Base-by-base conservation (phyloP, 2,329 filamentous ascomycete species). In the Colletotrichum sp. region DNA sequence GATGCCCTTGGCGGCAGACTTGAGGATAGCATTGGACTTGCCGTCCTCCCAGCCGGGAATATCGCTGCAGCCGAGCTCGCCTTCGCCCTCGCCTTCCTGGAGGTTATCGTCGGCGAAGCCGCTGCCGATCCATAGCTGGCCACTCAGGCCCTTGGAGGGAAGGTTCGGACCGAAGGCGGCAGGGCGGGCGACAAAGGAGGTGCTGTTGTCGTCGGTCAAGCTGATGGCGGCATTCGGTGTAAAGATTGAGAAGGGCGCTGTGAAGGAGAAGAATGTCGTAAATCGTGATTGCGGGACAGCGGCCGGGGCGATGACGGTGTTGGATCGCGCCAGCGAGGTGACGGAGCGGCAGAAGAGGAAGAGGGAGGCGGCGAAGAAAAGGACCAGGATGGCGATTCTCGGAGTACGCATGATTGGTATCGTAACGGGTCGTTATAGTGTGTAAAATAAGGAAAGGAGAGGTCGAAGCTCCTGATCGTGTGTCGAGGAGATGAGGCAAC, bases 171-270 rank as follows among this genome's bases (percentile, higher is more conserved):
- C 97, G 86, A 99, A 99, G 52, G 95, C 96, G 69, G 97, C 97
- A 75, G 97, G 97, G 65, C 97, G 91, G 59, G 97, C 96, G 71
- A 98, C 90, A 86, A 99, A 99, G 80, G 98, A 98, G 15, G 97
- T 99, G 79, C 95, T 98, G 85, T 99, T 99, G 85, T 99, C 97
- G 85, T 99, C 96, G 81, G 96, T 98, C 77, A 99, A 90, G 84
- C 95, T 98, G 83, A 99, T 98, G 81, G 98, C 94, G 64, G 97
- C 97, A 78, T 97, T 98, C 5, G 96, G 96, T 6, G 96, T 96
- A 83, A 99, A 99, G 26, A 99, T 92, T 24, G 95, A 96, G 78
- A 96, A 95, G 1, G 96, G 93, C 7, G 93, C 89, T 75, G 92
- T 92, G 84, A 95, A 94, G 78, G 93, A 93, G 84, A 95, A 92